These are phyloP conservation scores for Dalbergia cultrata DNA, from an alignment of 306 rosid species.

Conservation along the genomic window DNA sequence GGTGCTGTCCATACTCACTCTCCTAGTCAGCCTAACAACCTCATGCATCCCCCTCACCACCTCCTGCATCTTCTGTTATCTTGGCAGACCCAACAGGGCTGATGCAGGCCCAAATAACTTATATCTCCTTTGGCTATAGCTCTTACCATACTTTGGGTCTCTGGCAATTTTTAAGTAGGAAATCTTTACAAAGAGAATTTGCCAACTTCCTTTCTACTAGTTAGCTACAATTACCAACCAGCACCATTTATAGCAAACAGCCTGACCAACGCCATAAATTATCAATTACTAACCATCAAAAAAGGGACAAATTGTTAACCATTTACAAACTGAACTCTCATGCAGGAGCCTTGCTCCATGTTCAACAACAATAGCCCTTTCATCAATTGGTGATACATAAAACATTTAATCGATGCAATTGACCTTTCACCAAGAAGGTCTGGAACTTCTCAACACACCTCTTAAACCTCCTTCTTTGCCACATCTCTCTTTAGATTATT, in stretches of 20 bases:
- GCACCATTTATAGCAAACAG: constrained; percentile 12
- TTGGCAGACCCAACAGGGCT: too few species aligned
- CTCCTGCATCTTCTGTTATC: too few species aligned
- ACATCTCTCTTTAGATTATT: constrained; percentile 10
- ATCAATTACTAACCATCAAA: constrained; percentile 33
- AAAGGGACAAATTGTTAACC: constrained; percentile 1
- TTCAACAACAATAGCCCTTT: constrained; percentile 22
- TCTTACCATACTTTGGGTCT: too few species aligned
- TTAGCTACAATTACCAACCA: constrained; percentile 8
- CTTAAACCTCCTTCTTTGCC: constrained; percentile 6
- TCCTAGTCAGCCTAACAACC: too few species aligned
- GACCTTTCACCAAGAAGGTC: constrained; percentile 18
- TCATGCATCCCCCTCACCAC: too few species aligned
- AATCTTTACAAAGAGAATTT: constrained; percentile 22
- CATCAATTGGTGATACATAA: background rate
- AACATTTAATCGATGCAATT: constrained; percentile 16
- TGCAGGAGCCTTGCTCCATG: background rate
- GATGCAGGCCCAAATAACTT: too few species aligned
- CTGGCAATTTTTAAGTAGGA: background rate
- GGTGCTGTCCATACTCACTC: too few species aligned
- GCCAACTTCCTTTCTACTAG: constrained; percentile 24
- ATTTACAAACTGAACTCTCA: constrained; percentile 15
- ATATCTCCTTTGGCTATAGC: too few species aligned
- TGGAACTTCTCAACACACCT: background rate
- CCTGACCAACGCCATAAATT: background rate